phyloP scores from a whole-genome alignment of 441 rosid genomes.

The Gossypium gossypioides region DNA sequence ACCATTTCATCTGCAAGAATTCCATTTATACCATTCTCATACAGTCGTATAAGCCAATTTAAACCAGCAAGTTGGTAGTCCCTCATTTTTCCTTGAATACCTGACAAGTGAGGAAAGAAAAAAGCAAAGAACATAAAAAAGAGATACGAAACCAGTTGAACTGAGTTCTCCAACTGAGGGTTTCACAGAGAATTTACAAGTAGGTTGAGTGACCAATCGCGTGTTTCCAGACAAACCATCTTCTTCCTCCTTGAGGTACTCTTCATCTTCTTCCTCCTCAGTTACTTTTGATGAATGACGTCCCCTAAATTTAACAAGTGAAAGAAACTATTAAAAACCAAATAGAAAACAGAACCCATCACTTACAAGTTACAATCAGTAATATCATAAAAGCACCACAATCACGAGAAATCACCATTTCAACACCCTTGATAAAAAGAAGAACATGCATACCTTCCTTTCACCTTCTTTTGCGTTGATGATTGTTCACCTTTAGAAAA shows the following conservation, averaged over 20 bases:
- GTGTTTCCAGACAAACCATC: slow-evolving; percentile 78
- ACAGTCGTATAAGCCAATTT: slow-evolving; percentile 92
- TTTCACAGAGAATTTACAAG: slow-evolving; percentile 45
- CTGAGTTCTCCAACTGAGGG: not conserved
- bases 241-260: slow-evolving; percentile 88
- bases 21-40: slow-evolving; percentile 97
- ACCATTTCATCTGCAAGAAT: slow-evolving; percentile 99
- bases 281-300: slow-evolving; percentile 91
- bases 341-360: not conserved
- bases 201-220: slow-evolving; percentile 78
- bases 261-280: slow-evolving; percentile 98
- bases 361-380: not conserved
- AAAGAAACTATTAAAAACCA: not conserved
- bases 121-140: not conserved
- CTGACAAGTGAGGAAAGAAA: slow-evolving; percentile 27
- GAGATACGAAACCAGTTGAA: not conserved
- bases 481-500: slow-evolving; percentile 55
- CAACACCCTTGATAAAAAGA: not conserved
- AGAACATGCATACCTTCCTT: slow-evolving; percentile 57
- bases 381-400: not conserved
- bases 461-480: slow-evolving; percentile 57
- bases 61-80: slow-evolving; percentile 97
- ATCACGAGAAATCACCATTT: not conserved
- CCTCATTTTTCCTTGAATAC: slow-evolving; percentile 95
- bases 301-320: slow-evolving; percentile 42